These are phyloP conservation scores for Botrytis byssoidea DNA, from an alignment of 2,329 filamentous ascomycete genomes.

Conservation along the genomic window DNA sequence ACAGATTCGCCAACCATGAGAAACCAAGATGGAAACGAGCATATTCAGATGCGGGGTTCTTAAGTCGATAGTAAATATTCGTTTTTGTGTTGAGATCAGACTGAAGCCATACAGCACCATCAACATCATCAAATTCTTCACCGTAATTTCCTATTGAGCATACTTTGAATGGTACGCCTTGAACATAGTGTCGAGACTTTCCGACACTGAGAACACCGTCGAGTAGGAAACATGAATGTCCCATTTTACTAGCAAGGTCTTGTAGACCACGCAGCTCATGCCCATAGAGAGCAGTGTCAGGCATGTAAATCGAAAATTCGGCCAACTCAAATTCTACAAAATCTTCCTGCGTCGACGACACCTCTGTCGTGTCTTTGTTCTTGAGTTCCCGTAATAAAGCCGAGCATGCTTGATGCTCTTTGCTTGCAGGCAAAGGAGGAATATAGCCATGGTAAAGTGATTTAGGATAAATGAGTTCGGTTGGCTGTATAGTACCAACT, in stretches of 20 bases:
- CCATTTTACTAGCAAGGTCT: conserved; percentile 46
- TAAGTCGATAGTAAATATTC: conserved; percentile 64
- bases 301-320: conserved; percentile 57
- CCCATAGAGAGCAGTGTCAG: conserved; percentile 36
- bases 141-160: conserved; percentile 69
- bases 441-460: conserved; percentile 23
- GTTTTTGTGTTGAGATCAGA: conserved; percentile 47
- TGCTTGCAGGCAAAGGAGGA: conserved; percentile 23
- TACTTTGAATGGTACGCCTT: conserved; percentile 53
- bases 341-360: conserved; percentile 10
- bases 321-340: conserved; percentile 52
- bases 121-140: conserved; percentile 47
- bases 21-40: conserved; percentile 60
- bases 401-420: conserved; percentile 24
- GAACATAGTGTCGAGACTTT: conserved; percentile 48
- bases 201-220: conserved; percentile 58
- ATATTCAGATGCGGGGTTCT: conserved; percentile 58
- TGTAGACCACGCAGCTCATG: conserved; percentile 57
- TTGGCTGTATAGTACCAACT: conserved; percentile 10
- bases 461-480: conserved; percentile 22
- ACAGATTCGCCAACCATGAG: conserved; percentile 67
- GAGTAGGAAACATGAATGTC: conserved; percentile 49
- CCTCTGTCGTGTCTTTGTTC: neutral
- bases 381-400: conserved; percentile 21
- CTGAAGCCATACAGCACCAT: conserved; percentile 61